These are phyloP conservation scores for Claviceps lovelessii DNA, from an alignment of 2,329 filamentous ascomycete genomes.

Conservation along the genomic window DNA sequence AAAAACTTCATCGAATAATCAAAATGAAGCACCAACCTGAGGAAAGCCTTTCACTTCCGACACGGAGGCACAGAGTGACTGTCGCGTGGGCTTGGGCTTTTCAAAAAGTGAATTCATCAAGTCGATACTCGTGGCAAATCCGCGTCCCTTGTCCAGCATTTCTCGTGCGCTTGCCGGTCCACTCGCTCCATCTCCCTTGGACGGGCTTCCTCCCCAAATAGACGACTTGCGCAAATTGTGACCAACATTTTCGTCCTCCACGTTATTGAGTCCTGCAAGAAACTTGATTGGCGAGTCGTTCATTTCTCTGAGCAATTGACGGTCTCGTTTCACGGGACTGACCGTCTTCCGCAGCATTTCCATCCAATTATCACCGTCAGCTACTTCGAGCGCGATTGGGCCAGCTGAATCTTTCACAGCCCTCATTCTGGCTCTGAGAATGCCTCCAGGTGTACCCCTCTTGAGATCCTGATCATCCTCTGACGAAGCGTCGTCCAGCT, in stretches of 20 bases:
- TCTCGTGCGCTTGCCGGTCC: slow-evolving; percentile 18
- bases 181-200: slow-evolving; percentile 16
- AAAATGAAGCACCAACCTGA: slow-evolving; percentile 61
- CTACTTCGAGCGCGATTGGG: slow-evolving; percentile 45
- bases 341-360: slow-evolving; percentile 89
- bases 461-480: slow-evolving; percentile 35
- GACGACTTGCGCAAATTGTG: slow-evolving; percentile 33
- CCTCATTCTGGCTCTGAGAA: slow-evolving; percentile 49
- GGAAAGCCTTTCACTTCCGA: slow-evolving; percentile 51
- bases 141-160: slow-evolving; percentile 37
- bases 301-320: slow-evolving; percentile 50
- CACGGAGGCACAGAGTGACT: slow-evolving; percentile 37
- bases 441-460: slow-evolving; percentile 39
- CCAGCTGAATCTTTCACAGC: slow-evolving; percentile 46
- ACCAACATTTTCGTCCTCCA: slow-evolving; percentile 24
- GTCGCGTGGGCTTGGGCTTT: slow-evolving; percentile 45
- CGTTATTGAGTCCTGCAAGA: slow-evolving; percentile 12
- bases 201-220: slow-evolving; percentile 20
- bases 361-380: slow-evolving; percentile 74
- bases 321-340: slow-evolving; percentile 84
- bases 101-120: slow-evolving; percentile 91
- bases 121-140: slow-evolving; percentile 81
- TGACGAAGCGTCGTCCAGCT: slow-evolving; percentile 48
- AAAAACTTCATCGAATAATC: slow-evolving; percentile 13
- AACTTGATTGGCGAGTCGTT: slow-evolving; percentile 36